Percentiles rank a stretch among this genome's conserved stretches.
phyloP scores from a whole-genome alignment of 116 monocot genomes.

The Trichopus zeylanicus region DNA sequence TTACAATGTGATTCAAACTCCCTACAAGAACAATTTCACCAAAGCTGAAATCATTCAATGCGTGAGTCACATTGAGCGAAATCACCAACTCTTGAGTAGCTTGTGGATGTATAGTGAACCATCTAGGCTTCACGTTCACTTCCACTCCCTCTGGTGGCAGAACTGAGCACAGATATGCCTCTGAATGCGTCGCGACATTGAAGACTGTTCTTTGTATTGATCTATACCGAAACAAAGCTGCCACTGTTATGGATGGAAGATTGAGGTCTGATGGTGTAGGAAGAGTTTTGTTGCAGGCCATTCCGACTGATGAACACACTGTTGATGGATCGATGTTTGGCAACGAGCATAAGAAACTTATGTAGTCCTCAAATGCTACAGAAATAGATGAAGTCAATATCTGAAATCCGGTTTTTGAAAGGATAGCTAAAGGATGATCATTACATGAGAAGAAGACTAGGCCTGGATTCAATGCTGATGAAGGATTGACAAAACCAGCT shows the following conservation, averaged over 20 bases:
- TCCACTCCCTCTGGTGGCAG: constrained; percentile 36
- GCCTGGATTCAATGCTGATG: constrained; percentile 52
- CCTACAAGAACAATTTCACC: constrained; percentile 70
- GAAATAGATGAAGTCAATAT: background rate
- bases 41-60: constrained; percentile 32
- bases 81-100: constrained; percentile 42
- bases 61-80: constrained; percentile 17
- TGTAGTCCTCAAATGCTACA: constrained; percentile 58
- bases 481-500: constrained; percentile 61
- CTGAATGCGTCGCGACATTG: constrained; percentile 38
- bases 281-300: constrained; percentile 13
- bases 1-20: constrained; percentile 63
- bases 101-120: constrained; percentile 37
- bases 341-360: constrained; percentile 61
- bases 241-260: constrained; percentile 65
- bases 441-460: constrained; percentile 64
- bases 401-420: too few species aligned
- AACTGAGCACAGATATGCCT: constrained; percentile 43
- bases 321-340: constrained; percentile 21
- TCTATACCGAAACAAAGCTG: constrained; percentile 25
- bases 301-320: constrained; percentile 26
- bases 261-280: constrained; percentile 52
- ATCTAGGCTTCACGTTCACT: constrained; percentile 36
- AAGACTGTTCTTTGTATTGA: constrained; percentile 21
- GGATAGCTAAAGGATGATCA: background rate